Conservation (phyloP, 768 basidiomycete species). For the Lentinus brumalis region DNA sequence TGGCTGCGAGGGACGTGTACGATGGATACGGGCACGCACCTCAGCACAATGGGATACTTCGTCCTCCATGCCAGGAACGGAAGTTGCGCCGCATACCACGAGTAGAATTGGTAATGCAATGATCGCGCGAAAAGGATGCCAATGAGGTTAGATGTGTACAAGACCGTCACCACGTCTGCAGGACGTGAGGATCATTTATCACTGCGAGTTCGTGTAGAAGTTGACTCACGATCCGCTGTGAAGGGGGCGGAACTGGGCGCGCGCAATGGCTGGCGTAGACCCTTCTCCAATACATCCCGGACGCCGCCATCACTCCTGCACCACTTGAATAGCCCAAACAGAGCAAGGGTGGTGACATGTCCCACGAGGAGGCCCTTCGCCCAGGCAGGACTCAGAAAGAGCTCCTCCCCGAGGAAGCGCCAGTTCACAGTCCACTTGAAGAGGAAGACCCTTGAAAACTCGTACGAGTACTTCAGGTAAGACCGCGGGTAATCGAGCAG, state of each 20-base stretch:
- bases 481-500: conserved; percentile 56
- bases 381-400: conserved; percentile 68
- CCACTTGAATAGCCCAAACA: conserved; percentile 79
- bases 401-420: conserved; percentile 80
- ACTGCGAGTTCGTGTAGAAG: background rate
- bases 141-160: conserved; percentile 91
- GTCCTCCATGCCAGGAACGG: conserved; percentile 84
- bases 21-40: conserved; percentile 42
- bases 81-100: conserved; percentile 93
- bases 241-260: conserved; percentile 51
- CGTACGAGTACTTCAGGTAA: conserved; percentile 81
- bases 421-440: conserved; percentile 99
- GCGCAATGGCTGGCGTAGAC: conserved; percentile 49
- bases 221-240: conserved; percentile 64
- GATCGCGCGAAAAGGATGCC: conserved; percentile 93
- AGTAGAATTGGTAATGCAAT: conserved; percentile 97
- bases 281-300: conserved; percentile 52
- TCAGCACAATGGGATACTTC: conserved; percentile 58
- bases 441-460: conserved; percentile 85
- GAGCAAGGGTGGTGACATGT: conserved; percentile 59
- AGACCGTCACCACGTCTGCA: conserved; percentile 54
- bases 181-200: conserved; percentile 12
- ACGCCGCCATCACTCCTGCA: conserved; percentile 73
- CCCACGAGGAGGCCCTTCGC: conserved; percentile 63
- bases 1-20: no score